Base-by-base conservation (phyloP, 2,329 filamentous ascomycete species). In the Rutstroemia sp. region DNA sequence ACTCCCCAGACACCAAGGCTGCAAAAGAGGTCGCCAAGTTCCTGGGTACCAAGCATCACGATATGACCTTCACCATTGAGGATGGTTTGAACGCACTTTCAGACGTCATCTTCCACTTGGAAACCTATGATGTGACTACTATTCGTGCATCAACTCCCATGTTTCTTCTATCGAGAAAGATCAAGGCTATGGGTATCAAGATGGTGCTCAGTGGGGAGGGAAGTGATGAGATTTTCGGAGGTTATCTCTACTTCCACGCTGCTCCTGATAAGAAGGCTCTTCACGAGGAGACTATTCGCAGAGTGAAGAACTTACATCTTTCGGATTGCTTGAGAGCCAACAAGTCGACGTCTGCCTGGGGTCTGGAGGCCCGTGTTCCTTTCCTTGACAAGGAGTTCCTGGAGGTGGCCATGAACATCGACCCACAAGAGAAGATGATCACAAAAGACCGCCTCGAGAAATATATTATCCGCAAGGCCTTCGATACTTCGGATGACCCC, bases 111-210 rank as follows among this genome's bases (percentile, higher is more conserved):
- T 96, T 88, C 77, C 94, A 99, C 75, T 84, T 99, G 60, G 94
- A 99, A 78, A 90, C 90, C 14, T 99, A 94, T 76, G 94, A 99
- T 72, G 94, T 99, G 25, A 99, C 94, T 53, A 99, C 94, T 3
- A 97, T 99, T 71, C 91, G 94, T 70, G 94, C 94, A 55, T 97
- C 92, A 10, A 99, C 94, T 10, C 94, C 94, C 63, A 99, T 99
- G 94, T 99, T 96, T 77, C 78, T 99, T 61, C 82, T 99, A 48
- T 94, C 90, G 60, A 86, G 95, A 72, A 99, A 99, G 80, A 99
- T 99, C 80, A 99, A 99, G 81, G 94, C 92, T 38, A 92, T 96
- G 86, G 94, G 94, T 62, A 89, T 99, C 70, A 99, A 99, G 83
- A 99, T 99, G 94, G 94, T 99, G 57, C 81, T 99, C 60, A 95